Evolutionary conservation across 192 early-diverging fungal genomes (phyloP), one percentile per base, ranked within the genome.

Genomic region (Cladochytrium replicatum): DNA sequence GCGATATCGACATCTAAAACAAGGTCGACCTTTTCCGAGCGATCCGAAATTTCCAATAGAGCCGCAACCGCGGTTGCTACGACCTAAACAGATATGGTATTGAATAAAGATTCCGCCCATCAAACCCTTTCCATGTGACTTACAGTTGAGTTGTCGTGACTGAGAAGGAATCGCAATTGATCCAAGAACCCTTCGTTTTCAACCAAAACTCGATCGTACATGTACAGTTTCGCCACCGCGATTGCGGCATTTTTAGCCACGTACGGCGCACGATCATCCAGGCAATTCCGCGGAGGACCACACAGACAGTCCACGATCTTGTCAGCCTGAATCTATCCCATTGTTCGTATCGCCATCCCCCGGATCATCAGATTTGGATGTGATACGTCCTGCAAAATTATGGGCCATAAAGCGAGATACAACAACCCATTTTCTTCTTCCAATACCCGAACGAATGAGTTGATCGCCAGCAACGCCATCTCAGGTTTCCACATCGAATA

Each of bases 211-310:
- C 80, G 78, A 60, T 93, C 83, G 65, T 90, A 83, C 77, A 93
- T 79, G 63, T 82, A 93, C 32, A 99, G 71, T 61, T 99, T 99
- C 13, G 87, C 85, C 23, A 99, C 93, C 46, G 82, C 84, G 32
- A 96, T 82, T 0, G 93, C 91, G 2, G 92, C 84, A 0, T 93
- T 99, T 64, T 99, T 99, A 50, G 84, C 75, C 28, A 99, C 96
- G 61, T 97, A 99, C 4, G 93, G 96, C 65, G 96, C 93, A 43
- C 77, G 66, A 62, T 97, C 96, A 26, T 71, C 62, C 48, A 93
- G 70, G 46, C 78, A 83, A 31, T 62, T 57, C n/a, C 52, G 77
- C 48, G 97, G 70, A 6, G 93, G 91, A 48, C 88, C 87, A 52
- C 82, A 70, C 53, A 99, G 70, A 26, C 80, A 78, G 40, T 88